phyloP scores from a whole-genome alignment of 345 rosid species.

The Arabis alpina region DNA sequence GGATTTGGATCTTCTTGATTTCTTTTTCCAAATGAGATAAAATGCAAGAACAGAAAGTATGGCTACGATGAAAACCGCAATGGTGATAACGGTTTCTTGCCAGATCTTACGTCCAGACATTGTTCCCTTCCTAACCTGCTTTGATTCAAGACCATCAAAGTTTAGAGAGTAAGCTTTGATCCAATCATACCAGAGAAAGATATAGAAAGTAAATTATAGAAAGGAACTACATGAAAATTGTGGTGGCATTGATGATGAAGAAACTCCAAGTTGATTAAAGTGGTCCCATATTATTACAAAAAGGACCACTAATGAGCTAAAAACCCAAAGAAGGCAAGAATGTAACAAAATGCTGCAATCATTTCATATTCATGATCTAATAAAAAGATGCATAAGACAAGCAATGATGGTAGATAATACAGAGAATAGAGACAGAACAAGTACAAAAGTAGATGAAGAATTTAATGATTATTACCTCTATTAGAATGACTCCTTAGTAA shows the following conservation, averaged over 20 bases:
- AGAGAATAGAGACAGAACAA: conserved; percentile 21
- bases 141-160: conserved; percentile 1
- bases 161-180: background rate
- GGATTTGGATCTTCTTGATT: conserved; percentile 59
- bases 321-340: conserved; percentile 18
- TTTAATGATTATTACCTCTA: conserved; percentile 43
- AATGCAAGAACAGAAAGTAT: conserved; percentile 69
- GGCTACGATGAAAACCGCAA: conserved; percentile 62
- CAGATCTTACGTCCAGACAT: conserved; percentile 72
- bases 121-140: conserved; percentile 42
- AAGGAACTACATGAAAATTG: conserved; percentile 24
- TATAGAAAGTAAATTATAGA: conserved; percentile 13
- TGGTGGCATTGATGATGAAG: conserved; percentile 26
- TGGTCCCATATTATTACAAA: conserved; percentile 26
- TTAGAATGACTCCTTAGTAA: conserved; percentile 11
- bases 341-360: conserved; percentile 36
- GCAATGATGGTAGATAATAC: conserved; percentile 17
- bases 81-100: conserved; percentile 74
- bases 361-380: conserved; percentile 22
- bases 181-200: conserved; percentile 1
- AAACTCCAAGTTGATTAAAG: conserved; percentile 29
- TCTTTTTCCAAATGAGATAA: conserved; percentile 68
- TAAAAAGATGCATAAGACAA: conserved; percentile 21
- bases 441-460: conserved; percentile 6
- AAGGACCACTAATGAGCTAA: conserved; percentile 35